Base-by-base conservation (phyloP, 73 alveolate genomes). In the Paramecium sonneborni region DNA sequence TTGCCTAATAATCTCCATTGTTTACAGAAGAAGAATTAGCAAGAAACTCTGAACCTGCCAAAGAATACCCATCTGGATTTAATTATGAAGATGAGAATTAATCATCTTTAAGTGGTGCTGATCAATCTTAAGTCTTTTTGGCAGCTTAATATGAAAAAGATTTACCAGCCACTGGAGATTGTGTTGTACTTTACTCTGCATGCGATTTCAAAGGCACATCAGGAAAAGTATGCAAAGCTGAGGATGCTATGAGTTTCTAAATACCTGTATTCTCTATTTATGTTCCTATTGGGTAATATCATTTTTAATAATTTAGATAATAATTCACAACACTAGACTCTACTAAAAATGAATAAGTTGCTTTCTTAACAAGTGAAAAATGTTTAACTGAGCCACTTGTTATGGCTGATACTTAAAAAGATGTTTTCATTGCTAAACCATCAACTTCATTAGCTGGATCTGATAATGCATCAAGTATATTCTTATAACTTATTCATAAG, bases 111-210 rank as follows among this genome's bases (percentile, higher is more conserved):
- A 39, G 15, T 28, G 10, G 20, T 28, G 87, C 68, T 15, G 87
- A 74, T 23, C 6, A 74, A 34, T 18, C 55, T 28, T 74, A 37
- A 37, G 67, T 39, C 37, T 39, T 74, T 34, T 39, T 74, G 26
- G 87, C 87, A 15, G 58, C 56, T 0, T 37, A 34, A 37, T 79
- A 79, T 46, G 90, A 79, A 38, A 30, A 79, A 21, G 72, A 79
- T 79, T 44, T 79, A 79, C 90, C 90, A 11, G 90, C 90, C 6
- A 43, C 34, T 24, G 90, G 90, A 79, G 90, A 79, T 46, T 79
- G 90, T 79, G 74, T 79, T n/a, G 30, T 79, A 21, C 69, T 79
- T 46, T 79, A 79, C 30, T 9, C 62, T 79, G 26, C 44, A 79
- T 79, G 90, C 76, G 55, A 79, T n/a, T 79, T 79, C 48, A 41